Evolutionary conservation across 768 basidiomycete species (phyloP).

Genomic region (Kwoniella dendrophila): DNA sequence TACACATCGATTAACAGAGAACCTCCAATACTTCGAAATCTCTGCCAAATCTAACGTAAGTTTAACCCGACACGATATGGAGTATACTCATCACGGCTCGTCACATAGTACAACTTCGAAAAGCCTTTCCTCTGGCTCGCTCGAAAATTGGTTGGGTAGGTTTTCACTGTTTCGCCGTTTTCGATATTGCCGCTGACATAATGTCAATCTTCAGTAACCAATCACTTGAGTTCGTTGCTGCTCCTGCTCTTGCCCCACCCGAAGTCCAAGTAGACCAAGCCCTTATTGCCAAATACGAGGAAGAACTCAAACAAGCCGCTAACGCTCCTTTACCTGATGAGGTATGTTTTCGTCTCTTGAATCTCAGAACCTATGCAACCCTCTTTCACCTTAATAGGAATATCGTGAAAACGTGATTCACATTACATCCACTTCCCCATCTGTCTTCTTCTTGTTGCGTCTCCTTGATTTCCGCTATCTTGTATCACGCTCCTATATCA

Average conservation of each 20-base stretch:
- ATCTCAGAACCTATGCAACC: neutral
- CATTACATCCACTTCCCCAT: too few species aligned
- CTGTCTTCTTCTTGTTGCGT: too few species aligned
- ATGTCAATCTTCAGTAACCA: slow-evolving; percentile 65
- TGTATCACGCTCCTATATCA: too few species aligned
- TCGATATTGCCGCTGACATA: neutral
- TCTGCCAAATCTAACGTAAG: slow-evolving; percentile 90
- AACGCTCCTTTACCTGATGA: slow-evolving; percentile 95
- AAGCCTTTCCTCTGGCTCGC: slow-evolving; percentile 99
- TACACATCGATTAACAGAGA: slow-evolving; percentile 61
- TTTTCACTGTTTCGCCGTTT: slow-evolving; percentile 20
- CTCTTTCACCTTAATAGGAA: neutral
- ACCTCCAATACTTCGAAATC: slow-evolving; percentile 99
- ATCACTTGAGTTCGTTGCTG: slow-evolving; percentile 89
- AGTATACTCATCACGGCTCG: too few species aligned
- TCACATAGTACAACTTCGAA: slow-evolving; percentile 84
- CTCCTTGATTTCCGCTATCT: too few species aligned
- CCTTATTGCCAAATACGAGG: slow-evolving; percentile 77
- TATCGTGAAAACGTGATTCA: neutral
- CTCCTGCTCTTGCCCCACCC: slow-evolving; percentile 90
- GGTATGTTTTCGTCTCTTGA: slow-evolving; percentile 55
- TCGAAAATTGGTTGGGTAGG: slow-evolving; percentile 93
- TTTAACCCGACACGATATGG: too few species aligned
- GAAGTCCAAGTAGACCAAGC: slow-evolving; percentile 79
- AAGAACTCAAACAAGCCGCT: slow-evolving; percentile 82